Conservation (phyloP, 2,329 filamentous ascomycete species). For the Botrytis fragariae region DNA sequence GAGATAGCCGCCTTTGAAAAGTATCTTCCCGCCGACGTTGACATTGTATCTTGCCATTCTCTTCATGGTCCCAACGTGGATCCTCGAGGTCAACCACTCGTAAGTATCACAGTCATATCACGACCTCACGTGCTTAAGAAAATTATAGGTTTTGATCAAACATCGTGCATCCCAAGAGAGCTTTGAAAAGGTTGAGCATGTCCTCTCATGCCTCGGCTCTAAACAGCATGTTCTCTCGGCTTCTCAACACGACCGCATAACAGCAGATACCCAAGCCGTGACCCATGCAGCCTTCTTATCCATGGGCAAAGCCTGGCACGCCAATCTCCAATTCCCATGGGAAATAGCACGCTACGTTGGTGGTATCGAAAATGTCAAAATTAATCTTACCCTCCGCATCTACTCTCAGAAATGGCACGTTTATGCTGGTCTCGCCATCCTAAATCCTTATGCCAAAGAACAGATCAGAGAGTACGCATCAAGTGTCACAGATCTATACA, state of each 20-base stretch:
- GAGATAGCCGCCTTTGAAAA: slow-evolving; percentile 92
- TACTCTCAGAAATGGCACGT: slow-evolving; percentile 99
- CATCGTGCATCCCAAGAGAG: slow-evolving; percentile 80
- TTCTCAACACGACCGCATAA: slow-evolving; percentile 90
- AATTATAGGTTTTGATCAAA: slow-evolving; percentile 70
- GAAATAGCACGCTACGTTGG: slow-evolving; percentile 93
- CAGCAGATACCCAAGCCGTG: slow-evolving; percentile 95
- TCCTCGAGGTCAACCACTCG: slow-evolving; percentile 83
- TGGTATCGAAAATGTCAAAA: slow-evolving; percentile 98
- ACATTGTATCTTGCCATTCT: slow-evolving; percentile 94
- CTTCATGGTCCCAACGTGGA: slow-evolving; percentile 92
- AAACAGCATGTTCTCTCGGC: slow-evolving; percentile 87
- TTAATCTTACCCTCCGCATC: slow-evolving; percentile 95
- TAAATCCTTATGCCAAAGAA: slow-evolving; percentile 87
- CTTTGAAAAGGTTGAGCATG: slow-evolving; percentile 73
- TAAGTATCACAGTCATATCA: slow-evolving; percentile 40
- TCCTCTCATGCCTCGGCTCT: slow-evolving; percentile 79
- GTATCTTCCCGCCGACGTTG: slow-evolving; percentile 81
- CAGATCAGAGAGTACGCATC: slow-evolving; percentile 94
- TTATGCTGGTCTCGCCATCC: slow-evolving; percentile 92
- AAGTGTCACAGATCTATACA: slow-evolving; percentile 91
- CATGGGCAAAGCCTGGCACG: slow-evolving; percentile 98
- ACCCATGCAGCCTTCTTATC: slow-evolving; percentile 95
- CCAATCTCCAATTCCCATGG: slow-evolving; percentile 95
- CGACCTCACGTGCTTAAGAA: slow-evolving; percentile 5